Evolutionary conservation across 495 filamentous ascomycete genomes (phyloP).

Genomic region (Paragyromitra xinjiangensis): DNA sequence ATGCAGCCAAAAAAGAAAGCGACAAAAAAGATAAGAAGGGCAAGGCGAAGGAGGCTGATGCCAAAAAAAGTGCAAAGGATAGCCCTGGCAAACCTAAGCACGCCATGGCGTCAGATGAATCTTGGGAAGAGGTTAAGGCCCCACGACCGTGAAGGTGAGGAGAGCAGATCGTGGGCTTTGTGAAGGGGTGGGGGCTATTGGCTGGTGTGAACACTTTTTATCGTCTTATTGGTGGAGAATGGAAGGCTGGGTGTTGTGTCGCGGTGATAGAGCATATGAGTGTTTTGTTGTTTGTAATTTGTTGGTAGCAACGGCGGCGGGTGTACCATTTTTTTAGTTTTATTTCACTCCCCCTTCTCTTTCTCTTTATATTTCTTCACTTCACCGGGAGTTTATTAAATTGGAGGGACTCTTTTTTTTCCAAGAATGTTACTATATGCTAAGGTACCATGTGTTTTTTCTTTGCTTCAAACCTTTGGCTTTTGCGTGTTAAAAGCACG

Average conservation of each 20-base stretch:
- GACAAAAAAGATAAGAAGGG: slow-evolving; percentile 76
- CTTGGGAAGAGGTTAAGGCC: slow-evolving; percentile 32
- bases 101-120: slow-evolving; percentile 25
- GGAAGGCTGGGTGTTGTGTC: not conserved
- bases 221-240: not conserved
- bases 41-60: slow-evolving; percentile 71
- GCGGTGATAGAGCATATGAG: slow-evolving; percentile 43
- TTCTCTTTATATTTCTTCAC: slow-evolving; percentile 35
- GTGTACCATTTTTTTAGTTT: slow-evolving; percentile 37
- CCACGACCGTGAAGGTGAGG: slow-evolving; percentile 17
- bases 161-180: slow-evolving; percentile 29
- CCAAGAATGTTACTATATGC: slow-evolving; percentile 7
- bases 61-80: slow-evolving; percentile 57
- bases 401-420: slow-evolving; percentile 41
- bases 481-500: not conserved
- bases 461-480: slow-evolving; percentile 13
- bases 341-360: slow-evolving; percentile 24
- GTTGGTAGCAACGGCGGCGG: slow-evolving; percentile 5
- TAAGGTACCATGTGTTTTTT: slow-evolving; percentile 14
- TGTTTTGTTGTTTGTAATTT: slow-evolving; percentile 47
- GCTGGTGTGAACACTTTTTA: slow-evolving; percentile 25
- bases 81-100: slow-evolving; percentile 38
- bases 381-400: slow-evolving; percentile 41
- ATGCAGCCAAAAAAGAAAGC: slow-evolving; percentile 92
- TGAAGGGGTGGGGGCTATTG: not conserved